These are phyloP conservation scores for Colletotrichum lentis DNA, from an alignment of 2,329 filamentous ascomycete species.

Conservation along the genomic window DNA sequence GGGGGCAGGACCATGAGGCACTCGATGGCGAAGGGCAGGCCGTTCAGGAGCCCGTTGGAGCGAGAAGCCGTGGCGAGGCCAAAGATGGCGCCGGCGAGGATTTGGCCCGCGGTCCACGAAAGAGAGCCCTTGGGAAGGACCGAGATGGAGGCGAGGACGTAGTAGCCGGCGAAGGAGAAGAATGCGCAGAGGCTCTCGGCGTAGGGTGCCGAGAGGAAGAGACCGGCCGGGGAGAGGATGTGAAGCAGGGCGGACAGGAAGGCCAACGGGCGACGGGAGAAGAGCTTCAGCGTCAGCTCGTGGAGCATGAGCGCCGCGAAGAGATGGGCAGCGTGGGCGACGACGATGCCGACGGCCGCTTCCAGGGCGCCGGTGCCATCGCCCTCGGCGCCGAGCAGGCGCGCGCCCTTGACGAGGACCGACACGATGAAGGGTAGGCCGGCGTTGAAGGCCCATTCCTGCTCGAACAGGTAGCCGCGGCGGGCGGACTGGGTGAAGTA, in stretches of 20 bases:
- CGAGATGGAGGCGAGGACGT: conserved; percentile 69
- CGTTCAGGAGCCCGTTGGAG: conserved; percentile 87
- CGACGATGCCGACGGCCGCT: conserved; percentile 65
- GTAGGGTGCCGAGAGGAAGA: conserved; percentile 90
- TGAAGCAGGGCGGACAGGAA: conserved; percentile 78
- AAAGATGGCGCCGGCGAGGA: conserved; percentile 74
- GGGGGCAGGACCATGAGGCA: conserved; percentile 53
- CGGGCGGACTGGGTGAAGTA: conserved; percentile 73
- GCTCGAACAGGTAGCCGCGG: conserved; percentile 75
- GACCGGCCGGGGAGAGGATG: conserved; percentile 83
- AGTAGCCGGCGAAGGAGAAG: conserved; percentile 77
- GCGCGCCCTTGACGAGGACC: conserved; percentile 45
- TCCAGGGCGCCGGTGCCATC: conserved; percentile 44
- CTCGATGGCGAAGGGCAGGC: conserved; percentile 76
- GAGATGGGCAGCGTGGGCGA: conserved; percentile 80
- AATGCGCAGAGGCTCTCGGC: conserved; percentile 81
- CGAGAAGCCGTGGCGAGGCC: conserved; percentile 77
- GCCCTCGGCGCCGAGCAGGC: conserved; percentile 40
- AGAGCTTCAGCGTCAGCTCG: conserved; percentile 67
- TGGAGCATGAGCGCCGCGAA: conserved; percentile 78
- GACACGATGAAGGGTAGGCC: conserved; percentile 56
- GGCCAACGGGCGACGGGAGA: conserved; percentile 61
- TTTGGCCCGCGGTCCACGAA: conserved; percentile 57
- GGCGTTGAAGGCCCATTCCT: conserved; percentile 83
- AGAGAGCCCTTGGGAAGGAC: conserved; percentile 45